phyloP scores from a whole-genome alignment of 371 early-diverging fungal genomes.

The Capniomyces stellatus region DNA sequence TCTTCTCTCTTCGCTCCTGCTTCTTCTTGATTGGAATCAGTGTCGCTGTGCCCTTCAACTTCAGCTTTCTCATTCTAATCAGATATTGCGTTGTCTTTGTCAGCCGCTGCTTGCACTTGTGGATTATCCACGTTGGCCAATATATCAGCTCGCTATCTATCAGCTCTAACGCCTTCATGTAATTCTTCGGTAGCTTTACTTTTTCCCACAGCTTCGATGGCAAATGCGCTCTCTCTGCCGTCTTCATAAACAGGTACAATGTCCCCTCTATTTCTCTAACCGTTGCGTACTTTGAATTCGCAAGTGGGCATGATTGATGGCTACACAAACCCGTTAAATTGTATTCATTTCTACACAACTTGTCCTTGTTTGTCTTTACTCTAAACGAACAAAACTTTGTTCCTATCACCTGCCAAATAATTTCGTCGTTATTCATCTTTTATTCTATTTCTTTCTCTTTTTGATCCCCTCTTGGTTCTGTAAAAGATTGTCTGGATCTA shows the following conservation, averaged over 20 bases:
- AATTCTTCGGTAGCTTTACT: slow-evolving; percentile 82
- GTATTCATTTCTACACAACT: slow-evolving; percentile 95
- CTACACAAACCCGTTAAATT: slow-evolving; percentile 98
- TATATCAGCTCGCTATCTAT: slow-evolving; percentile 81
- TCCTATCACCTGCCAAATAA: slow-evolving; percentile 87
- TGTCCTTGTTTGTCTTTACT: slow-evolving; percentile 58
- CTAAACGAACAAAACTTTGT: slow-evolving; percentile 90
- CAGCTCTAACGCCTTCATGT: slow-evolving; percentile 65
- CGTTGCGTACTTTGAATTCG: slow-evolving; percentile 97
- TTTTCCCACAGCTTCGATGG: slow-evolving; percentile 94
- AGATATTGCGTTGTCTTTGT: slow-evolving; percentile 96
- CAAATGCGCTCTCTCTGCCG: slow-evolving; percentile 91
- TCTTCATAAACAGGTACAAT: slow-evolving; percentile 82
- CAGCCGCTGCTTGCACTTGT: slow-evolving; percentile 97
- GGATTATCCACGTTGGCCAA: slow-evolving; percentile 83
- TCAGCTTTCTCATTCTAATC: slow-evolving; percentile 82
- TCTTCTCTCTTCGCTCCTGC: slow-evolving; percentile 77
- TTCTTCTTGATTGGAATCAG: slow-evolving; percentile 85
- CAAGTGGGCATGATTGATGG: slow-evolving; percentile 93
- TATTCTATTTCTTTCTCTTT: not conserved
- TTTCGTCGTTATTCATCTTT: slow-evolving; percentile 35
- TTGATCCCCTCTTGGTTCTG: not conserved
- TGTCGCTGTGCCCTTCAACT: slow-evolving; percentile 66
- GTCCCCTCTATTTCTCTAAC: slow-evolving; percentile 74
- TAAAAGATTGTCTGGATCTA: no score